Conservation (phyloP, 805 yeast genomes). For the Sugiyamaella floridensis region DNA sequence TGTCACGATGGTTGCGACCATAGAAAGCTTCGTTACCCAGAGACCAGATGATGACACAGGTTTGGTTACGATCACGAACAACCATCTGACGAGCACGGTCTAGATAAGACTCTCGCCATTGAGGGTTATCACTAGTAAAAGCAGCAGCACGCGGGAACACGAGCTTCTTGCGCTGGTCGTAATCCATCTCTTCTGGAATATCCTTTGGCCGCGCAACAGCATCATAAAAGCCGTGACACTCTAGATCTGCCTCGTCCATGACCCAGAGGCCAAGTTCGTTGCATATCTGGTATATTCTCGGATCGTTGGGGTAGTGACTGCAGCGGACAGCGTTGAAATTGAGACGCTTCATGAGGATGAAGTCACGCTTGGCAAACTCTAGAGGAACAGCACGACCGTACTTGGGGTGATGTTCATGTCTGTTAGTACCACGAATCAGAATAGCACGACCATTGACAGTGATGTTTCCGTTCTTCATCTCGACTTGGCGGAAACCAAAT, state of each 20-base stretch:
- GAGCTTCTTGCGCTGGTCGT: conserved; percentile 5
- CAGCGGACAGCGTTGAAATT: conserved; percentile 33
- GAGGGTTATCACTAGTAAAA: conserved; percentile 28
- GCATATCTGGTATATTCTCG: conserved; percentile 28
- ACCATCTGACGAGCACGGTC: conserved; percentile 32
- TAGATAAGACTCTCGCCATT: conserved; percentile 31
- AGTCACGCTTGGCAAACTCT: conserved; percentile 28
- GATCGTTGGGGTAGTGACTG: conserved; percentile 33
- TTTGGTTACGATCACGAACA: conserved; percentile 31
- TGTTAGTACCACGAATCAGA: conserved; percentile 30
- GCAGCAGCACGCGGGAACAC: conserved; percentile 15
- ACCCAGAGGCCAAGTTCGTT: conserved; percentile 32
- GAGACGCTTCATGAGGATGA: conserved; percentile 29
- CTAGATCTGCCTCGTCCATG: conserved; percentile 32
- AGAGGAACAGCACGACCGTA: conserved; percentile 33
- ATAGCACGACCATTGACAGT: conserved; percentile 29
- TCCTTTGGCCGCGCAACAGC: conserved; percentile 13
- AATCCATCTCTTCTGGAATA: conserved; percentile 10
- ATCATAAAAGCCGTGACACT: conserved; percentile 31
- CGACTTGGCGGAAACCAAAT: conserved; percentile 33
- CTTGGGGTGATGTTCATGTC: conserved; percentile 33
- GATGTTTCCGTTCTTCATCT: conserved; percentile 26
- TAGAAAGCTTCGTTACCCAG: conserved; percentile 34
- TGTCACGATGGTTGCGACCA: conserved; percentile 29
- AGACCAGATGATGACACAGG: conserved; percentile 34